Percentiles rank a stretch among this genome's conserved stretches.
phyloP scores from a whole-genome alignment of 1,284 basidiomycete species.

The Fomitiporia mediterranea region DNA sequence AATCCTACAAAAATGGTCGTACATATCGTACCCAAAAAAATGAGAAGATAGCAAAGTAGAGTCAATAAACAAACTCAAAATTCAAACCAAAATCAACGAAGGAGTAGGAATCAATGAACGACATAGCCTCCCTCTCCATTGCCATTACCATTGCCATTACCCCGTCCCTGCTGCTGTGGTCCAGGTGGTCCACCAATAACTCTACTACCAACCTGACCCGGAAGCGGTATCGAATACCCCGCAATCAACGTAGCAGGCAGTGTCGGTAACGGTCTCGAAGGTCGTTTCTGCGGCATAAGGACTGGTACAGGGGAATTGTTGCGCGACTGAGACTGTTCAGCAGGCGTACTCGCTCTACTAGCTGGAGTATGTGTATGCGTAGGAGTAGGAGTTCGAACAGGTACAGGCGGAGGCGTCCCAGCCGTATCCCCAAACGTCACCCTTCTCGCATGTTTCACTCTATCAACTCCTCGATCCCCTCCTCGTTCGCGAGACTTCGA shows the following conservation, averaged over 20 bases:
- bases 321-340: not conserved
- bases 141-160: too few relatives aligned
- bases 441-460: conserved; percentile 1
- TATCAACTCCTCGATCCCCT: too few relatives aligned
- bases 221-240: not conserved
- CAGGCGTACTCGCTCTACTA: not conserved
- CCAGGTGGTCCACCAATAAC: too few relatives aligned
- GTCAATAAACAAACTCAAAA: too few relatives aligned
- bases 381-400: too few relatives aligned
- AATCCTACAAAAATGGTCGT: not conserved
- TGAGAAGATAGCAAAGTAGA: not conserved
- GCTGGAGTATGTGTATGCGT: too few relatives aligned
- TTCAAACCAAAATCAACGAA: too few relatives aligned
- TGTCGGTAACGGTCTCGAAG: not conserved
- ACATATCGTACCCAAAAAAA: not conserved
- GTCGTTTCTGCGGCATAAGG: not conserved
- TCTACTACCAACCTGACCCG: not conserved
- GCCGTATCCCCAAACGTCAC: conserved; percentile 14
- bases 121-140: too few relatives aligned
- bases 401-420: not conserved
- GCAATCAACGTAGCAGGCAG: not conserved
- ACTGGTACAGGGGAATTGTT: not conserved
- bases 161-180: not conserved
- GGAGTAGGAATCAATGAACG: too few relatives aligned
- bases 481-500: conserved; percentile 7